Evolutionary conservation across 495 filamentous ascomycete species (phyloP), one percentile per base, ranked within the genome.

Genomic region (Aspergillus heteromorphus): DNA sequence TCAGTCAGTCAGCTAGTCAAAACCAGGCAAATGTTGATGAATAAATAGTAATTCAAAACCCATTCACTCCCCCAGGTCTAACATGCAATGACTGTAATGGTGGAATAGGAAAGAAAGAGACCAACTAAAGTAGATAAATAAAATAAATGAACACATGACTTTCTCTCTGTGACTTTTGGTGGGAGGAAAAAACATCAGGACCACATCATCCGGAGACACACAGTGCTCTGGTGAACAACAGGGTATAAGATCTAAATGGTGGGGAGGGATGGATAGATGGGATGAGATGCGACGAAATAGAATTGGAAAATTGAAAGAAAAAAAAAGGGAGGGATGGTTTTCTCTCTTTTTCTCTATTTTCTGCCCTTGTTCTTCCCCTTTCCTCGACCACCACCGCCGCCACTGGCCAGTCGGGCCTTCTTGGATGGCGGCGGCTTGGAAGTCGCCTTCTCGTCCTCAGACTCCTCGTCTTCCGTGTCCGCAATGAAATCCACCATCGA

Each of bases 401-500:
- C n/a, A n/a, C n/a, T n/a, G n/a, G n/a, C 45, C 36, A 65, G 51
- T 58, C 67, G 68, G 42, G 62, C 58, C 66, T 73, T 77, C 64
- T 75, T 74, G 30, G 70, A 61, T 21, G 70, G 66, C 27, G 67
- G 67, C 38, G 64, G 66, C 40, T 63, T 56, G 42, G 65, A 57
- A 21, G 62, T 59, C 4, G 56, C 18, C 7, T 51, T 49, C 18
- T 9, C 60, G 11, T 69, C 72, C 45, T 66, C 68, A 19, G 70
- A 74, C 36, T 62, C 68, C 42, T 73, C 73, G 2, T 75, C 72
- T 36, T 77, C 74, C 6, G 69, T 68, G 47, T 78, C 73, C 13
- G 73, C 73, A 34, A 78, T 70, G 62, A 78, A 78, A 52, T 78
- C 69, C 14, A 60, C 72, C 62, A 78, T 65, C 11, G 72, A 76